phyloP scores from a whole-genome alignment of 2,329 filamentous ascomycete species.

The Xylaria sp. region DNA sequence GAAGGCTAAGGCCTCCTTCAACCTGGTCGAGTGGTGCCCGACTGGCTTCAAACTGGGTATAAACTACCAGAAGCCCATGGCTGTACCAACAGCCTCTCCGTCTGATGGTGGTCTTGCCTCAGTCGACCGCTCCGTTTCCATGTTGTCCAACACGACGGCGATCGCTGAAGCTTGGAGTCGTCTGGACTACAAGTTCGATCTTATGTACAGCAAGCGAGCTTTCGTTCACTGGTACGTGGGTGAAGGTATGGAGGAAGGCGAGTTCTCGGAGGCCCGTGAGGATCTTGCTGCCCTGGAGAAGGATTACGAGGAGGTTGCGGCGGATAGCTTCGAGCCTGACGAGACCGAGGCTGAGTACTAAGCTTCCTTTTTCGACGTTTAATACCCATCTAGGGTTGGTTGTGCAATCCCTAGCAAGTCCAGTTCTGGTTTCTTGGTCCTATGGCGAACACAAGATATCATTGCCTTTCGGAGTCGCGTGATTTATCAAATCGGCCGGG shows the following conservation, averaged over 20 bases:
- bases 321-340: conserved; percentile 73
- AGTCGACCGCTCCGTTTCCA: conserved; percentile 73
- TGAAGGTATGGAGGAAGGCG: conserved; percentile 92
- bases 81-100: conserved; percentile 64
- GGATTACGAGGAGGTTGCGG: conserved; percentile 87
- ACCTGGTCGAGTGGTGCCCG: conserved; percentile 80
- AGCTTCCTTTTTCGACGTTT: conserved; percentile 47
- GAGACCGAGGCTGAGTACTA: conserved; percentile 85
- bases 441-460: conserved; percentile 32
- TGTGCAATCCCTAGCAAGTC: conserved; percentile 32
- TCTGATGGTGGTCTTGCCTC: conserved; percentile 69
- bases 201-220: conserved; percentile 82
- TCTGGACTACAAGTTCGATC: conserved; percentile 79
- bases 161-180: conserved; percentile 79
- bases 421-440: conserved; percentile 33
- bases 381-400: conserved; percentile 44
- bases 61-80: conserved; percentile 76
- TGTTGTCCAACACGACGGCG: conserved; percentile 80
- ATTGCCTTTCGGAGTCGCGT: conserved; percentile 35
- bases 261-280: conserved; percentile 88
- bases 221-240: conserved; percentile 86
- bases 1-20: conserved; percentile 78
- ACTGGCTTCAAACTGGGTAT: conserved; percentile 81
- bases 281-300: conserved; percentile 86
- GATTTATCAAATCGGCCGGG: conserved; percentile 23